These are phyloP conservation scores for Lycium barbarum DNA, from an alignment of 257 asterid species.

Conservation along the genomic window DNA sequence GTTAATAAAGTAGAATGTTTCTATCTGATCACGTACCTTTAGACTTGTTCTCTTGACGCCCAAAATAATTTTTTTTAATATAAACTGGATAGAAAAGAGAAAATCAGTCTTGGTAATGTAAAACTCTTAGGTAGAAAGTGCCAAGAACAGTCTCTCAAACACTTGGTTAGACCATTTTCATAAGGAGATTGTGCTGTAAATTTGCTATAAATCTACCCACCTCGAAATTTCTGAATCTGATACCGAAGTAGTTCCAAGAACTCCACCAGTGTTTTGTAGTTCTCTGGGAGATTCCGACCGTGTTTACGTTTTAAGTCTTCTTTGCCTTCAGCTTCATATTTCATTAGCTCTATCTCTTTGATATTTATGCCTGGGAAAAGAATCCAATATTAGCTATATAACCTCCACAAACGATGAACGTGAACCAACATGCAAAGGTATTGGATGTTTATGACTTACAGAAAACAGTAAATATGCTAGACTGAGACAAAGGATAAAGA, in stretches of 20 bases:
- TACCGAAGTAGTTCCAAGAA: conserved; percentile 38
- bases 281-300: conserved; percentile 36
- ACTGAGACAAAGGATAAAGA: too few species aligned
- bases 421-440: not conserved
- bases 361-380: conserved; percentile 36
- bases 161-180: too few species aligned
- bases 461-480: not conserved
- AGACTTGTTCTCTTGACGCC: not conserved
- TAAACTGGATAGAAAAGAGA: conserved; percentile 14
- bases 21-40: not conserved
- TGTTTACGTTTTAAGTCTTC: not conserved
- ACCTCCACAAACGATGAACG: not conserved
- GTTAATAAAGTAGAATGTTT: not conserved
- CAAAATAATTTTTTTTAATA: not conserved
- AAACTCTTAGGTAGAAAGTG: not conserved
- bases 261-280: conserved; percentile 48
- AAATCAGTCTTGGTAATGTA: conserved; percentile 21
- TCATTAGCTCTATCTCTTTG: conserved; percentile 23
- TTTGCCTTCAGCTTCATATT: not conserved
- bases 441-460: not conserved
- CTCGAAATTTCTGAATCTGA: conserved; percentile 22
- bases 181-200: too few species aligned
- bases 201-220: not conserved
- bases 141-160: not conserved
- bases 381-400: conserved; percentile 4